phyloP scores from a whole-genome alignment of 352 stramenopile species.

The Pythium oligandrum region DNA sequence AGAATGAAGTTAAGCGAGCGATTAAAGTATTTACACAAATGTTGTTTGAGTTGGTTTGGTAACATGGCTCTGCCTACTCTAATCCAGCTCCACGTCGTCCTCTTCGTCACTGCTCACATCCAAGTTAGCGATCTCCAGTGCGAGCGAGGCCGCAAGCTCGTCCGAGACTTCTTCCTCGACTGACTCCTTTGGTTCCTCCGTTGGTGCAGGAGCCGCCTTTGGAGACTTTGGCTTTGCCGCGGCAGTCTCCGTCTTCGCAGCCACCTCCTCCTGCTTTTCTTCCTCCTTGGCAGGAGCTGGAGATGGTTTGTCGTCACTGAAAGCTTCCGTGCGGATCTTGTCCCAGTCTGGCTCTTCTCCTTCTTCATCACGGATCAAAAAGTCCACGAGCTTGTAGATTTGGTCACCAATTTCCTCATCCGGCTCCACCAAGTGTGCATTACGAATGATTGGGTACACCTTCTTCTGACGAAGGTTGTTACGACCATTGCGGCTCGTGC shows the following conservation, averaged over 20 bases:
- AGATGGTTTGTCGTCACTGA: conserved; percentile 33
- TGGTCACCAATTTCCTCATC: conserved; percentile 83
- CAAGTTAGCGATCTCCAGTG: conserved; percentile 61
- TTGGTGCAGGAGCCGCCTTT: neutral
- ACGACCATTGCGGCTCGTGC: conserved; percentile 71
- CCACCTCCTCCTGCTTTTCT: neutral
- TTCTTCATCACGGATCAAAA: conserved; percentile 84
- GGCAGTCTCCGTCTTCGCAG: neutral
- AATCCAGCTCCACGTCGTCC: conserved; percentile 24
- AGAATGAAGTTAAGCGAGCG: too few relatives aligned
- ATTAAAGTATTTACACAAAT: neutral
- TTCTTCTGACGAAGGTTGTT: conserved; percentile 82
- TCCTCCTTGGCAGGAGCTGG: conserved; percentile 16
- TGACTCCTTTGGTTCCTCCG: conserved; percentile 13
- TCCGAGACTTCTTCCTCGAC: conserved; percentile 69
- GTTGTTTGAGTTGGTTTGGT: neutral
- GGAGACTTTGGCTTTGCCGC: neutral
- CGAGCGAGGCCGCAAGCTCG: conserved; percentile 55
- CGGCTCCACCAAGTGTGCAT: conserved; percentile 73
- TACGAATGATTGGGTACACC: conserved; percentile 81
- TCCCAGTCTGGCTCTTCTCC: conserved; percentile 83
- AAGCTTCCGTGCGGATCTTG: conserved; percentile 60
- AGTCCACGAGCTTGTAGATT: conserved; percentile 88
- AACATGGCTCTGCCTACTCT: too few relatives aligned
- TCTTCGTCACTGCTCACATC: conserved; percentile 87